Evolutionary conservation across 495 filamentous ascomycete species (phyloP).

Genomic region (Cudoniella acicularis): DNA sequence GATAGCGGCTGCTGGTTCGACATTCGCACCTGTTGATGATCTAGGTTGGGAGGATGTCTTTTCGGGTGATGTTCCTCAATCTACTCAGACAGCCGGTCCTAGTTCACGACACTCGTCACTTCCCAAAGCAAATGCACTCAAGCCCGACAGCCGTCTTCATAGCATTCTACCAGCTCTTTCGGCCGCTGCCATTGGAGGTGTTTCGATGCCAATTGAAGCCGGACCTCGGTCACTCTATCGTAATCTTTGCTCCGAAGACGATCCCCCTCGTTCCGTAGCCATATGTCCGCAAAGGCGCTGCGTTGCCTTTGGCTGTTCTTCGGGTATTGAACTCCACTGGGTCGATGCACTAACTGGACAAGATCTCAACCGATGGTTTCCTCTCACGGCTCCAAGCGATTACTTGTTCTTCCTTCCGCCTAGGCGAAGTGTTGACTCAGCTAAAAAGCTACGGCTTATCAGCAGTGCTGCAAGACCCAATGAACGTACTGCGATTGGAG

Average conservation of each 20-base stretch:
- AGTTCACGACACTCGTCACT: constrained; percentile 7
- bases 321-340: constrained; percentile 71
- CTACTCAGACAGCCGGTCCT: not conserved
- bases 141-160: not conserved
- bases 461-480: constrained; percentile 38
- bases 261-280: constrained; percentile 63
- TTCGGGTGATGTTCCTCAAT: not conserved
- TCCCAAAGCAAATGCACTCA: not conserved
- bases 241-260: constrained; percentile 60
- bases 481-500: constrained; percentile 20
- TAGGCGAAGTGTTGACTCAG: constrained; percentile 45
- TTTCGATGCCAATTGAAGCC: constrained; percentile 25
- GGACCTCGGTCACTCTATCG: constrained; percentile 44
- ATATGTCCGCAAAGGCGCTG: constrained; percentile 66
- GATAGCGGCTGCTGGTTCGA: constrained; percentile 5
- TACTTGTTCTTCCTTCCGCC: constrained; percentile 64
- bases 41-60: constrained; percentile 17
- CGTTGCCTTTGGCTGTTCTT: constrained; percentile 66
- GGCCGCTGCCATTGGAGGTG: not conserved
- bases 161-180: not conserved
- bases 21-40: constrained; percentile 1
- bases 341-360: constrained; percentile 58
- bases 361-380: constrained; percentile 60
- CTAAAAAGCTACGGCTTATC: constrained; percentile 62
- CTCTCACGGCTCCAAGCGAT: constrained; percentile 63